These are phyloP conservation scores for Rachicladosporium sp. DNA, from an alignment of 2,329 filamentous ascomycete species.

Conservation along the genomic window DNA sequence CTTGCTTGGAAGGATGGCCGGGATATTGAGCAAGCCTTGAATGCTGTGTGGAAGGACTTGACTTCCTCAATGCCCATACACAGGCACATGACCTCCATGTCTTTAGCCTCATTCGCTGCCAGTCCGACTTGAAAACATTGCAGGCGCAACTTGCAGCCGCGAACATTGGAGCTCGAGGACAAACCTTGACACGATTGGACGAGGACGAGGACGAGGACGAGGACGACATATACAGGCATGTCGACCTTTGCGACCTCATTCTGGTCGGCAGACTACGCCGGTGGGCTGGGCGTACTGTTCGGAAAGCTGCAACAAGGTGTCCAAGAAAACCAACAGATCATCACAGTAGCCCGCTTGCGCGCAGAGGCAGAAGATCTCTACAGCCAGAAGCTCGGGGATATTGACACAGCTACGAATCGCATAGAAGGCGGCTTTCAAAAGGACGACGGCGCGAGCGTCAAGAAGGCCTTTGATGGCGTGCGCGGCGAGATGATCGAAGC, in stretches of 20 bases:
- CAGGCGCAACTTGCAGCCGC: too few species aligned
- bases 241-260: constrained; percentile 90
- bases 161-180: too few species aligned
- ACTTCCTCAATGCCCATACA: too few species aligned
- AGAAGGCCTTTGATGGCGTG: constrained; percentile 94
- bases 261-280: constrained; percentile 96
- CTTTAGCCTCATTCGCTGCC: too few species aligned
- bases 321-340: constrained; percentile 84
- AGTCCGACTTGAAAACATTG: too few species aligned
- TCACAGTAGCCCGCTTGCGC: constrained; percentile 84
- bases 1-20: too few species aligned
- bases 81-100: too few species aligned
- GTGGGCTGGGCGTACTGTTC: constrained; percentile 84
- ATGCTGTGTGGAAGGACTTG: too few species aligned
- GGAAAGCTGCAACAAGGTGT: constrained; percentile 94
- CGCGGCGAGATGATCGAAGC: constrained; percentile 87
- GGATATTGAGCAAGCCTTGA: too few species aligned
- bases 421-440: constrained; percentile 71
- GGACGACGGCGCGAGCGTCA: constrained; percentile 90
- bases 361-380: constrained; percentile 92
- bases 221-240: constrained; percentile 38
- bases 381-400: constrained; percentile 66
- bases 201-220: too few species aligned
- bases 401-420: constrained; percentile 69
- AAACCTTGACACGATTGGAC: too few species aligned